Conservation (phyloP, 1,139 yeast species). For the Diutina mesorugosa region DNA sequence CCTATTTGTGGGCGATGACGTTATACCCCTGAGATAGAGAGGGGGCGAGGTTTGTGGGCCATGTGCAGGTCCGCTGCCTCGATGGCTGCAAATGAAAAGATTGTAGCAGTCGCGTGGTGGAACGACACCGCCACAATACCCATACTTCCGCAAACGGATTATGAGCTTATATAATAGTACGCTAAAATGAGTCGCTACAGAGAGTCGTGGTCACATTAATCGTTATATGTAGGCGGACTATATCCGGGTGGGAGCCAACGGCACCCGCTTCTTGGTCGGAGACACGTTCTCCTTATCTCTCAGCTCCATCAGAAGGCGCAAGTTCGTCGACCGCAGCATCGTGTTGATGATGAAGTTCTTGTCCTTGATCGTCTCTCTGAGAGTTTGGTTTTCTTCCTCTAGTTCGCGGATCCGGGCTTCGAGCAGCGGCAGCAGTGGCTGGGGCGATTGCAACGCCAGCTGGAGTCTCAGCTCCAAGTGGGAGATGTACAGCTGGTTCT, state of each 20-base stretch:
- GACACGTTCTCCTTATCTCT: not conserved
- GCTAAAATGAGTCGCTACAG: not conserved
- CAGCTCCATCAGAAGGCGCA: constrained; percentile 31
- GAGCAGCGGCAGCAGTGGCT: constrained; percentile 5
- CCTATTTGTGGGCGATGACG: no score
- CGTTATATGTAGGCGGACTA: not conserved
- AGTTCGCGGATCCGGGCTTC: constrained; percentile 37
- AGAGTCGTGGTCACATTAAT: not conserved
- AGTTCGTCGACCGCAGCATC: constrained; percentile 44
- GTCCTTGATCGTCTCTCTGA: constrained; percentile 46
- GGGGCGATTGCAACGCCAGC: constrained; percentile 4
- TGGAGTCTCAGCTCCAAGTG: constrained; percentile 51
- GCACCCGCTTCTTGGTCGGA: not conserved
- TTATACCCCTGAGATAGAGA: no score
- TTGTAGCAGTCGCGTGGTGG: no score
- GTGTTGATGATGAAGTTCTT: constrained; percentile 76
- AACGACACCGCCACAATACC: no score
- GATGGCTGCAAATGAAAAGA: no score
- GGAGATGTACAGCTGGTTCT: constrained; percentile 46
- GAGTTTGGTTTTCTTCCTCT: constrained; percentile 56
- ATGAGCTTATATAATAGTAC: no score
- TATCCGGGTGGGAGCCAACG: not conserved
- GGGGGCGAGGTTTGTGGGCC: no score
- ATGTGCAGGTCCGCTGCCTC: no score
- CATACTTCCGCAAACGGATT: no score